A percentile compares a stretch with the other conserved stretches of the same genome.
These are phyloP conservation scores for Monascus ruber DNA, from an alignment of 2,329 filamentous ascomycete genomes.

Conservation along the genomic window DNA sequence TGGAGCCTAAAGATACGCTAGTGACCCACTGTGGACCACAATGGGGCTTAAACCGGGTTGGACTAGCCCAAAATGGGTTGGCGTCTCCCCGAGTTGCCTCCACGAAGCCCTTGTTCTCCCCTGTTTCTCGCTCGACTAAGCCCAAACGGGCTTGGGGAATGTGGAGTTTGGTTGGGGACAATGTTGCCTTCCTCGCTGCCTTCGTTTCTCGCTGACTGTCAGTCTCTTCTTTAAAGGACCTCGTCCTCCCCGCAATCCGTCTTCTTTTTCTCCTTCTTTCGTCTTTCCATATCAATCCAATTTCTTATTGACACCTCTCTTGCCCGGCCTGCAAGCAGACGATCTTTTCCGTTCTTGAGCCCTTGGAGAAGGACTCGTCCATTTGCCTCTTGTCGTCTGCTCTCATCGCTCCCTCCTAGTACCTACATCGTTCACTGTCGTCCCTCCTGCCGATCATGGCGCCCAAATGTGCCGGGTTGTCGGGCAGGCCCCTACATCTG, in stretches of 20 bases:
- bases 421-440: background rate
- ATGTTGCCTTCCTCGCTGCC: too few relatives aligned
- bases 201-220: too few relatives aligned
- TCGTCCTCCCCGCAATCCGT: background rate
- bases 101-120: too few relatives aligned
- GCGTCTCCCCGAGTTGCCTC: too few relatives aligned
- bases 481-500: constrained; percentile 45
- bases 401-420: background rate
- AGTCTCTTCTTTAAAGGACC: background rate
- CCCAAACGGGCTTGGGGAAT: too few relatives aligned
- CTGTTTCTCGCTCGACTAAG: too few relatives aligned
- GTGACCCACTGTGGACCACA: too few relatives aligned
- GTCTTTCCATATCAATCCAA: background rate
- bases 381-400: background rate
- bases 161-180: too few relatives aligned
- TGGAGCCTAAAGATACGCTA: too few relatives aligned
- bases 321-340: too few relatives aligned
- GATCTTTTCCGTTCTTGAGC: background rate
- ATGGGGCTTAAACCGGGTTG: too few relatives aligned
- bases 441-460: constrained; percentile 30
- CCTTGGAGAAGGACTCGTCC: background rate
- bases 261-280: background rate
- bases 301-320: background rate
- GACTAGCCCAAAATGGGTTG: too few relatives aligned
- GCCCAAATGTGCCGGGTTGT: constrained; percentile 47